Conservation (phyloP, 345 rosid species). For the Erucastrum elatum region DNA sequence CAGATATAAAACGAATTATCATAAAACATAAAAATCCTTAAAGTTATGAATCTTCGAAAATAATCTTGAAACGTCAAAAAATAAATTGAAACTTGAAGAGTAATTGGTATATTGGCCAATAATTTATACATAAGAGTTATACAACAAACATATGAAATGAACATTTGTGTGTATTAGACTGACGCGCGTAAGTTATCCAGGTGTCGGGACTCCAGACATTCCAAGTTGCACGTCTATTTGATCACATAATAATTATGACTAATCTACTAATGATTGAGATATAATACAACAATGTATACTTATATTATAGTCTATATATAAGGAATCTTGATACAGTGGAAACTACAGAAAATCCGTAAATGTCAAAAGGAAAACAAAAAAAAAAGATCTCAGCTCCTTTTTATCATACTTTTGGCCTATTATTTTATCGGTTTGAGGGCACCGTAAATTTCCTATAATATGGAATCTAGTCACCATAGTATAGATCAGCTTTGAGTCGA, state of each 20-base stretch:
- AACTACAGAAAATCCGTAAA: not conserved
- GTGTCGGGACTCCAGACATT: not conserved
- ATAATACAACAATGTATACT: not conserved
- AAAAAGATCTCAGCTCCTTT: not conserved
- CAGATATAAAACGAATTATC: not conserved
- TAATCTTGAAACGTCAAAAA: not conserved
- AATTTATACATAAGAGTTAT: not conserved
- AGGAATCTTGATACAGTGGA: constrained; percentile 15
- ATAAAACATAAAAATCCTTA: not conserved
- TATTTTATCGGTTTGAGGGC: not conserved
- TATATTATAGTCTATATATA: not conserved
- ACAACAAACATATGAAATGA: constrained; percentile 11
- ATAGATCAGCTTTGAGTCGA: not conserved
- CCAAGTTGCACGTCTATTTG: constrained; percentile 15
- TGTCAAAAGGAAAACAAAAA: not conserved
- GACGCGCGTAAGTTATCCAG: constrained; percentile 16
- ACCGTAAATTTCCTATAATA: not conserved
- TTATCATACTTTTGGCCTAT: not conserved
- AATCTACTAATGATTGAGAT: constrained; percentile 9
- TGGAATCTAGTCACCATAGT: not conserved
- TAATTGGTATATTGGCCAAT: not conserved
- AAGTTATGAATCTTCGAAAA: not conserved
- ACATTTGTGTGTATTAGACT: not conserved
- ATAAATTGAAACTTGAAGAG: not conserved
- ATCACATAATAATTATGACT: not conserved